A percentile compares a stretch with the other conserved stretches of the same genome.
Evolutionary conservation across 495 filamentous ascomycete genomes (phyloP).

Genomic region (Podospora pseudoanserina): DNA sequence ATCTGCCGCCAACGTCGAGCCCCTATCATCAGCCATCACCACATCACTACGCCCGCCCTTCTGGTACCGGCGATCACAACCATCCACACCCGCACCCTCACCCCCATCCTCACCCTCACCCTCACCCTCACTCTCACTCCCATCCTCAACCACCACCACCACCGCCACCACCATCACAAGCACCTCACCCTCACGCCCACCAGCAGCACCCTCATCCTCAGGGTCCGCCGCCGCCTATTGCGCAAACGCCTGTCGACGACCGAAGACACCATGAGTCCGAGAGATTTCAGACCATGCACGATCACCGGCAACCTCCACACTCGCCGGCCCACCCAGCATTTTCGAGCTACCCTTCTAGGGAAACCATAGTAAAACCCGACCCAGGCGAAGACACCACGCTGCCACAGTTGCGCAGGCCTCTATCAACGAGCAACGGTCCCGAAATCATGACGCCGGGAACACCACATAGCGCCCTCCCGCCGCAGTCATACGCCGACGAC

Average conservation of each 20-base stretch:
- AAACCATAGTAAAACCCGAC: slow-evolving; percentile 50
- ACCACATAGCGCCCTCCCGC: slow-evolving; percentile 31
- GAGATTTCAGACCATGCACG: slow-evolving; percentile 48
- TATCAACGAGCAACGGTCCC: slow-evolving; percentile 40
- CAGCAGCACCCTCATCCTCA: slow-evolving; percentile 8
- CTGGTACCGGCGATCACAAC: slow-evolving; percentile 28
- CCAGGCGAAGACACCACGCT: slow-evolving; percentile 45
- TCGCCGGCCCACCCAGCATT: slow-evolving; percentile 45
- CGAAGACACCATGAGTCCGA: slow-evolving; percentile 51
- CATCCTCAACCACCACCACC: slow-evolving; percentile 20
- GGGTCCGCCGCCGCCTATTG: slow-evolving; percentile 14
- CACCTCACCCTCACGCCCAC: neutral
- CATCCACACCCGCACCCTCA: neutral
- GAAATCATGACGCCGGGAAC: slow-evolving; percentile 39
- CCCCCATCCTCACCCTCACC: slow-evolving; percentile 11
- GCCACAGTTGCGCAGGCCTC: slow-evolving; percentile 43
- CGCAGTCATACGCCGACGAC: slow-evolving; percentile 38
- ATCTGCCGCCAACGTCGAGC: slow-evolving; percentile 40
- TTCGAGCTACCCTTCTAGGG: slow-evolving; percentile 37
- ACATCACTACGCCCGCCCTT: slow-evolving; percentile 39
- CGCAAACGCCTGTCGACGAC: slow-evolving; percentile 39
- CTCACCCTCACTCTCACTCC: neutral
- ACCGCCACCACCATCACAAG: slow-evolving; percentile 1
- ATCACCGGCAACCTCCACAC: slow-evolving; percentile 47
- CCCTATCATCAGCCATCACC: slow-evolving; percentile 39